These are phyloP conservation scores for Stephania yunnanensis DNA, from an alignment of 164 flowering plant genomes.

Conservation along the genomic window DNA sequence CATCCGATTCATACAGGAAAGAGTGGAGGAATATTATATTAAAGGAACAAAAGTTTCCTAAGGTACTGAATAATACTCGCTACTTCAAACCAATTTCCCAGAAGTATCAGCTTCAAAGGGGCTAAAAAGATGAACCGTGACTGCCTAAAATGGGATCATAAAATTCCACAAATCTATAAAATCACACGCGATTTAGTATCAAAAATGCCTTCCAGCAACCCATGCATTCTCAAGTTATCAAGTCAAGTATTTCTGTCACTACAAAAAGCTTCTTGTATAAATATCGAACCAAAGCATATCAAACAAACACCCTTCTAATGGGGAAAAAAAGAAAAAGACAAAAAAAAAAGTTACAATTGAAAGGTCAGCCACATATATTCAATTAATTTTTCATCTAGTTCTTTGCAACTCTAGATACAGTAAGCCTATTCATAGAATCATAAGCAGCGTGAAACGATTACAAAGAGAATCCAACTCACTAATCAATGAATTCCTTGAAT, in stretches of 20 bases:
- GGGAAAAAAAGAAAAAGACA: neutral
- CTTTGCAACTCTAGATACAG: constrained; percentile 6
- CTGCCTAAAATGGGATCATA: neutral
- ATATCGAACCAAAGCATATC: constrained; percentile 4
- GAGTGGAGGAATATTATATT: neutral
- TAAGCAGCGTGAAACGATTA: constrained; percentile 4
- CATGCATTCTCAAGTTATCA: neutral
- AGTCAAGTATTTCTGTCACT: neutral
- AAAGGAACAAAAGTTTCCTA: neutral
- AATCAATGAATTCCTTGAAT: constrained; percentile 51
- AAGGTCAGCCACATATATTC: neutral
- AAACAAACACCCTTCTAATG: neutral
- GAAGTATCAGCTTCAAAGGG: neutral
- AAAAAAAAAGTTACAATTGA: neutral
- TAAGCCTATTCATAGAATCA: neutral
- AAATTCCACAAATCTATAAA: neutral
- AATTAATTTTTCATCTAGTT: neutral
- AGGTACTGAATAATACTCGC: neutral
- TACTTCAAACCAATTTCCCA: neutral
- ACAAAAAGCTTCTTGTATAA: neutral
- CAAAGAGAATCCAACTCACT: constrained; percentile 13
- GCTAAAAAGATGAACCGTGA: neutral
- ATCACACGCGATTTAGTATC: neutral
- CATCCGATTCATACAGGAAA: neutral
- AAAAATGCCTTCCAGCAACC: neutral